Evolutionary conservation across 306 rosid genomes (phyloP).

Genomic region (Vicia faba): DNA sequence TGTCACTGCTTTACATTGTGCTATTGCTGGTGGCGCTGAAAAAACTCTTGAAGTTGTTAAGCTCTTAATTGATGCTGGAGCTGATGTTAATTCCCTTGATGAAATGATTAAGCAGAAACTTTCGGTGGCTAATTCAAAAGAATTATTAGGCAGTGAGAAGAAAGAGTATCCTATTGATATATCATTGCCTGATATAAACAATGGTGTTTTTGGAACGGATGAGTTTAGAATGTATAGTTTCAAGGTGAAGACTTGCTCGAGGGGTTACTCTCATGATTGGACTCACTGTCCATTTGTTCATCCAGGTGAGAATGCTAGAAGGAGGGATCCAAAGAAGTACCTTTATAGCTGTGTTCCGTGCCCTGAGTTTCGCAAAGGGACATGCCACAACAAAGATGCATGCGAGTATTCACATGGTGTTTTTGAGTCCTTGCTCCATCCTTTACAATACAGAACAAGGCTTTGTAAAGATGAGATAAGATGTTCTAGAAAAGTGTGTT

Average conservation of each 20-base stretch:
- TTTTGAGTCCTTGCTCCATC: slow-evolving; percentile 11
- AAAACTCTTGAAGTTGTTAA: background rate
- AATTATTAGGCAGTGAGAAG: background rate
- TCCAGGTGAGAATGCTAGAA: slow-evolving; percentile 15
- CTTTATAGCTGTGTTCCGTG: slow-evolving; percentile 9
- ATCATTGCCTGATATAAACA: slow-evolving; percentile 7
- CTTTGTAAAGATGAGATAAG: background rate
- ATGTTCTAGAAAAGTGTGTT: slow-evolving; percentile 1
- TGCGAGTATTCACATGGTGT: slow-evolving; percentile 22
- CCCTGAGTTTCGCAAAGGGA: slow-evolving; percentile 5
- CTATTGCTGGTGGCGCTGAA: background rate
- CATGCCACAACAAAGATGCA: background rate
- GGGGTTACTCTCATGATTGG: slow-evolving; percentile 17
- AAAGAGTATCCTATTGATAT: background rate
- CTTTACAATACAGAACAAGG: background rate
- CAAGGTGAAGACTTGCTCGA: background rate
- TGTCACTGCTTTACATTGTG: background rate
- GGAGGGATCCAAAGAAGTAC: background rate
- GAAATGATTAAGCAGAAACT: background rate
- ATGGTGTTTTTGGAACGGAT: background rate
- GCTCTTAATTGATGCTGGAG: background rate
- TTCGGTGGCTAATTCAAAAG: background rate
- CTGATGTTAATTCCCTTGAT: background rate
- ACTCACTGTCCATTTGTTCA: slow-evolving; percentile 20
- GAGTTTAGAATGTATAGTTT: slow-evolving; percentile 6